Evolutionary conservation across 176 grass and related monocot species (phyloP).

Genomic region (Pontederia paniculata): DNA sequence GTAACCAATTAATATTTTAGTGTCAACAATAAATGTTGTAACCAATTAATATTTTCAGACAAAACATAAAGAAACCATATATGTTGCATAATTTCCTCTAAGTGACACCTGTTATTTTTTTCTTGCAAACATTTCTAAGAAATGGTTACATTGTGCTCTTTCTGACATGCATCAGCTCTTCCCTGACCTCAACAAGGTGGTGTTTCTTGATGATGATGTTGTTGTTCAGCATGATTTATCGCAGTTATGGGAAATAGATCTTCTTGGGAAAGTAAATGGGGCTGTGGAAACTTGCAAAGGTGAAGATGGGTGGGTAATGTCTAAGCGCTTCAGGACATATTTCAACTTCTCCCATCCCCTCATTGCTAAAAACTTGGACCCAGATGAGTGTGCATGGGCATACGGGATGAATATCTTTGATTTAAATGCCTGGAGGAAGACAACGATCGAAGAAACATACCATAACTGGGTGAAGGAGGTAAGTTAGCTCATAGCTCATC

Average conservation of each 20-base stretch:
- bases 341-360: conserved; percentile 93
- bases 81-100: too few species aligned
- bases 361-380: conserved; percentile 65
- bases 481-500: conserved; percentile 1
- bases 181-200: conserved; percentile 77
- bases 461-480: conserved; percentile 98
- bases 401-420: conserved; percentile 98
- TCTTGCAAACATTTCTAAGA: neutral
- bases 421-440: conserved; percentile 81
- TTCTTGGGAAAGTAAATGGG: conserved; percentile 84
- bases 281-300: conserved; percentile 88
- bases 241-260: conserved; percentile 75
- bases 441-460: conserved; percentile 75
- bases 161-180: conserved; percentile 49
- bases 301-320: conserved; percentile 86
- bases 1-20: too few species aligned
- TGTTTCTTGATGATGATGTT: conserved; percentile 93
- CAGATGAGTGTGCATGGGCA: conserved; percentile 87
- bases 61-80: too few species aligned
- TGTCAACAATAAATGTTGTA: too few species aligned
- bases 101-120: too few species aligned
- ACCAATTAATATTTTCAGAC: too few species aligned
- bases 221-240: conserved; percentile 76
- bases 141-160: neutral
- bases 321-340: conserved; percentile 86